Evolutionary conservation across 2,329 filamentous ascomycete genomes (phyloP), one percentile per base, ranked within the genome.

Genomic region (Penicillium oxalicum): DNA sequence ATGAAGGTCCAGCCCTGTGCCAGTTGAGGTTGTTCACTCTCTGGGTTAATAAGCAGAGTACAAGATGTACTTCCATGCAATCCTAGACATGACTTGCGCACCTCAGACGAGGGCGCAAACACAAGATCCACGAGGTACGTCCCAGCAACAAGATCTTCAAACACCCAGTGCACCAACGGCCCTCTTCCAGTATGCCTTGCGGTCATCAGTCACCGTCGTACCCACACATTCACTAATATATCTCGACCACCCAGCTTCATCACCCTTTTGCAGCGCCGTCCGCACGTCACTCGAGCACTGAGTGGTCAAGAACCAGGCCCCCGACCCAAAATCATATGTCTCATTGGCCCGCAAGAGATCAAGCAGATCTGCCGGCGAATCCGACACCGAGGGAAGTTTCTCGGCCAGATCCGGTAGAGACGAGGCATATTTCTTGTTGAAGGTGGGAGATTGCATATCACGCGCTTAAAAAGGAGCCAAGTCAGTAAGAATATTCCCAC

Each of bases 361-460:
- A 3, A 82, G 66, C 1, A 83, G 58, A 1, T 56, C 68, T 11
- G 69, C 72, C 0, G 70, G 64, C 41, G 73, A 64, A 24, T 69
- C 70, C 29, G 60, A 56, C 54, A 70, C 63, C 48, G 54, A 49
- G 2, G 61, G 40, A 4, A 69, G 32, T 18, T 70, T 51, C 1
- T 64, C 58, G 3, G 65, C 61, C 2, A 84, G 54, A 1, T 63
- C 74, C 0, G 72, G 68, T 4, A 78, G 67, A 0, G 70, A 73
- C 1, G 59, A 45, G 4, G 80, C 81, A 55, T 85, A 86, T 57
- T 74, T 57, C 1, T 71, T 53, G 57, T 84, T 81, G 65, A 70
- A 83, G 1, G 66, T 59, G 0, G 79, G 71, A 45, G 72, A 76
- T 66, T 84, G 79, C 83, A 86, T 86, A 62, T 82, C 83, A 4